A percentile compares a stretch with the other conserved stretches of the same genome.
phyloP scores from a whole-genome alignment of 2,329 filamentous ascomycete genomes.

The Cryphonectria carpinicola region DNA sequence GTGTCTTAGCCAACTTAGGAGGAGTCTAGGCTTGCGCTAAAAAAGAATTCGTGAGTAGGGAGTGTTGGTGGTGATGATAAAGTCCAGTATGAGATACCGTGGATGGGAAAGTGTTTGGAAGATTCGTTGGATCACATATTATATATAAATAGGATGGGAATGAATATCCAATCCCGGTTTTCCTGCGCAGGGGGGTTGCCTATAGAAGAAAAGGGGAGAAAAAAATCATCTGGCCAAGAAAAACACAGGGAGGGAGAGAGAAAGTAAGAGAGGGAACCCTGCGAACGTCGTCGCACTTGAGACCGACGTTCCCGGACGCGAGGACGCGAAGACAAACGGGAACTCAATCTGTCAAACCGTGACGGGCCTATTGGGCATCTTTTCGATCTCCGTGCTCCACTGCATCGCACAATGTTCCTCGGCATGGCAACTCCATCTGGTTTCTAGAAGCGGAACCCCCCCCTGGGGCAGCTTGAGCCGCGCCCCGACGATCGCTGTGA shows the following conservation, averaged over 20 bases:
- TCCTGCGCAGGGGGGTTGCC: neutral
- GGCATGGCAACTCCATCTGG: neutral
- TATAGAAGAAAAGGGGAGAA: too few relatives aligned
- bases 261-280: neutral
- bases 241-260: neutral
- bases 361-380: neutral
- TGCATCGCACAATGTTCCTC: neutral
- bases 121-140: neutral
- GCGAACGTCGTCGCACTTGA: neutral
- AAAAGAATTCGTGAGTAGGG: neutral
- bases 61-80: neutral
- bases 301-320: neutral
- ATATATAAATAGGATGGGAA: neutral
- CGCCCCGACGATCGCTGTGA: neutral
- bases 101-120: neutral
- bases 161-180: neutral
- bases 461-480: neutral
- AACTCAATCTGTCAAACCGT: neutral
- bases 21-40: neutral
- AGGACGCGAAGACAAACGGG: neutral
- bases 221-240: neutral
- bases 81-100: neutral
- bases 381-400: constrained; percentile 3
- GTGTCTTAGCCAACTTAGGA: neutral
- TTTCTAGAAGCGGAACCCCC: neutral